A percentile compares a stretch with the other conserved stretches of the same genome.
phyloP scores from a whole-genome alignment of 2,329 filamentous ascomycete genomes.

The Stagonosporopsis rhizophila region DNA sequence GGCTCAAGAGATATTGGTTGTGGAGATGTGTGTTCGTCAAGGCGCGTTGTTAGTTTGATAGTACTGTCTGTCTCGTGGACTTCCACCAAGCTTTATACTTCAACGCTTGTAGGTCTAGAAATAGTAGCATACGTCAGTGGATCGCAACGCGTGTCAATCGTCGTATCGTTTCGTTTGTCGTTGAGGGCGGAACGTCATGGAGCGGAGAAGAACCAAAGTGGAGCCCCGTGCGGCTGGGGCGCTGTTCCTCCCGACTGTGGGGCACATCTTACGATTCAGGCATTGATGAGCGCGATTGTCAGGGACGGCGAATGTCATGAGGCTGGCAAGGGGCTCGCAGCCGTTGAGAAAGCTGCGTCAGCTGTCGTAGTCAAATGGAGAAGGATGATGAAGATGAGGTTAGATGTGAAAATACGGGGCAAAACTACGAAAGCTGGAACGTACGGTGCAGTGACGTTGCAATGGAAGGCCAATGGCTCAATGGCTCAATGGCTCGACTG shows the following conservation, averaged over 20 bases:
- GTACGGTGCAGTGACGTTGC: conserved; percentile 2
- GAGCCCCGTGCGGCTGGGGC: conserved; percentile 23
- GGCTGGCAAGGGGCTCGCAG: conserved; percentile 7
- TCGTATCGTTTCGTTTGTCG: not conserved
- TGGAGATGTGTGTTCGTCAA: conserved; percentile 1
- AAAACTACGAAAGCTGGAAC: not conserved
- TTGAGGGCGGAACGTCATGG: conserved; percentile 18
- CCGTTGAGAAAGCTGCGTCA: conserved; percentile 7
- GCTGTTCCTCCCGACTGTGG: conserved; percentile 18
- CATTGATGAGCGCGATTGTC: conserved; percentile 18
- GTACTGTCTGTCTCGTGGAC: conserved; percentile 1
- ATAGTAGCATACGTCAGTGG: conserved; percentile 17
- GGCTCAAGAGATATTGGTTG: conserved; percentile 1
- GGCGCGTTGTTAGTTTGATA: conserved; percentile 2
- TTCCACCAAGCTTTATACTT: conserved; percentile 4
- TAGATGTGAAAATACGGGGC: conserved; percentile 17
- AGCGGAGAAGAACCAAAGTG: conserved; percentile 10
- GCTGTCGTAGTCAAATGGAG: conserved; percentile 3
- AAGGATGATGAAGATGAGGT: conserved; percentile 1
- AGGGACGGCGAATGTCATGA: conserved; percentile 16
- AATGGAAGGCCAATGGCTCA: not conserved
- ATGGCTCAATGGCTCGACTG: not conserved
- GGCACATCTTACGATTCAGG: conserved; percentile 15
- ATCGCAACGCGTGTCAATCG: conserved; percentile 15
- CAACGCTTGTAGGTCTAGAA: conserved; percentile 1